Evolutionary conservation across 2,329 filamentous ascomycete species (phyloP).

Genomic region (Trichophyton verrucosum): DNA sequence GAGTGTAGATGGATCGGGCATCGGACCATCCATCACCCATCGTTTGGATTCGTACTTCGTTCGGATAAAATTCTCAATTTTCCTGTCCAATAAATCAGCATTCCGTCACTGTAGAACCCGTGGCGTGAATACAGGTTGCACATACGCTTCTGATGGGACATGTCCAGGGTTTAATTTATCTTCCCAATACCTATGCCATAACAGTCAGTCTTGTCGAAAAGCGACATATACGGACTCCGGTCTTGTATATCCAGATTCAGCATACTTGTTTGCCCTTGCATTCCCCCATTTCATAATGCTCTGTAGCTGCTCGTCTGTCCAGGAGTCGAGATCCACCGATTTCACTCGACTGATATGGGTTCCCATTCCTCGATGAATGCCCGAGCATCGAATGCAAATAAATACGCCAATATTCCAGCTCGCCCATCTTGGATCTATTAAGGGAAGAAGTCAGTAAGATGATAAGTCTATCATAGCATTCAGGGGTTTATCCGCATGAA

Average conservation of each 20-base stretch:
- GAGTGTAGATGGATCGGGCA: constrained; percentile 81
- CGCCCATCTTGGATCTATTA: constrained; percentile 85
- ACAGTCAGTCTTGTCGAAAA: background rate
- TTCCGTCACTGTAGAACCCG: background rate
- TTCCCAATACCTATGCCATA: constrained; percentile 62
- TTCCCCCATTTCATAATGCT: constrained; percentile 95
- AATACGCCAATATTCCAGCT: constrained; percentile 98
- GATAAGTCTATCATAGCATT: background rate
- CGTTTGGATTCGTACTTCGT: constrained; percentile 98
- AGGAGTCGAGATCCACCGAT: constrained; percentile 92
- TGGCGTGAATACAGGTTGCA: background rate
- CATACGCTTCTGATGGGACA: constrained; percentile 72
- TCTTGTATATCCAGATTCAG: constrained; percentile 11
- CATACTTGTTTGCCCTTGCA: constrained; percentile 79
- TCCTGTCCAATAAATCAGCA: constrained; percentile 34
- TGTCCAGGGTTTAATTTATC: constrained; percentile 83
- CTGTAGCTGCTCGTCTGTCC: constrained; percentile 95
- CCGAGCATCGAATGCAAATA: constrained; percentile 94
- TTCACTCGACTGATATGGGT: constrained; percentile 98
- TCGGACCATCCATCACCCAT: constrained; percentile 97
- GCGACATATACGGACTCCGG: constrained; percentile 16
- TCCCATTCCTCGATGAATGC: constrained; percentile 96
- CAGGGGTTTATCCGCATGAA: background rate
- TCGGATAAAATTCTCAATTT: constrained; percentile 99
- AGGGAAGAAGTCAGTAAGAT: background rate